phyloP scores from a whole-genome alignment of 2,329 filamentous ascomycete species.

The Stagonosporopsis chrysanthemi region DNA sequence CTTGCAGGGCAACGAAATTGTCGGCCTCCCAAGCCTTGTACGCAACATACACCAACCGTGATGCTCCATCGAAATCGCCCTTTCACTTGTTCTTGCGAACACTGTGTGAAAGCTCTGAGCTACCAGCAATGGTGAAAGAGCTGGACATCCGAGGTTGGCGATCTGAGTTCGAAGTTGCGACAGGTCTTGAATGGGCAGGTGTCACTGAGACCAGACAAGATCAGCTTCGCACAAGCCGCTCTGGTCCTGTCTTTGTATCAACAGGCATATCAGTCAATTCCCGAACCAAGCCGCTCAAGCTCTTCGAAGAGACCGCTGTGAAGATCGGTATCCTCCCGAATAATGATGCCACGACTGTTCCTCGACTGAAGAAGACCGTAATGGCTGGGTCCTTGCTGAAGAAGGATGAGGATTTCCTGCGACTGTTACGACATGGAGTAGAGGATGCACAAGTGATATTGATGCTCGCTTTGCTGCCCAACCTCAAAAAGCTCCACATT shows the following conservation, averaged over 20 bases:
- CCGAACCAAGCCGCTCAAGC: neutral
- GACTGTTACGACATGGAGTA: neutral
- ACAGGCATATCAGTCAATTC: neutral
- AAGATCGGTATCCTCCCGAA: neutral
- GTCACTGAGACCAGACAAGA: neutral
- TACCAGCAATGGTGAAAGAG: slow-evolving; percentile 5
- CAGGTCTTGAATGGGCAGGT: slow-evolving; percentile 1
- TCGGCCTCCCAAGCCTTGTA: slow-evolving; percentile 1
- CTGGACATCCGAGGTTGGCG: slow-evolving; percentile 22
- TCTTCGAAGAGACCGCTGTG: neutral
- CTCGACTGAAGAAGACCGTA: neutral
- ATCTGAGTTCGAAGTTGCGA: slow-evolving; percentile 16
- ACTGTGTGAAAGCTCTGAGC: slow-evolving; percentile 1
- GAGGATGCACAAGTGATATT: slow-evolving; percentile 6
- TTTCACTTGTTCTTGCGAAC: slow-evolving; percentile 4
- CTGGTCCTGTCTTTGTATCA: neutral
- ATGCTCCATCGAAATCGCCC: neutral
- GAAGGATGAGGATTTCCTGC: neutral
- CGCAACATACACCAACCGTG: neutral
- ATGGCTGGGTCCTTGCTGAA: neutral
- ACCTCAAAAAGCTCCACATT: neutral
- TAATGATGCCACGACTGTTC: neutral
- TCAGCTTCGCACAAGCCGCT: neutral
- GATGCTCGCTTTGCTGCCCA: neutral
- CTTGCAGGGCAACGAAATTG: neutral